phyloP scores from a whole-genome alignment of 768 basidiomycete species.

The Agaricus subrufescens region DNA sequence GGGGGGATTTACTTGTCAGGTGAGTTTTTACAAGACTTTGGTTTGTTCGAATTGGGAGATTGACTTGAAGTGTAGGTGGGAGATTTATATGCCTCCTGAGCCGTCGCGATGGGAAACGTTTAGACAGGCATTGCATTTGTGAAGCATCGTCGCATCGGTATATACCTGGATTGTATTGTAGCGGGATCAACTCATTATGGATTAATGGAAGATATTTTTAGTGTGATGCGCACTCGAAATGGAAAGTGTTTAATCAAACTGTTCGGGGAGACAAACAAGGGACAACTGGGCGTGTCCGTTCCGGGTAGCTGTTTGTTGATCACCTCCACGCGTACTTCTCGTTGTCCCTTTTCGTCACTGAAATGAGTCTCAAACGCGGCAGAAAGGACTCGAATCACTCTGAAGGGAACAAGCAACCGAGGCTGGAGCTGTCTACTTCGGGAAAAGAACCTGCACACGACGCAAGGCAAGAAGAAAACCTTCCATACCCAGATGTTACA shows the following conservation, averaged over 20 bases:
- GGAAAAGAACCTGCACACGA: background rate
- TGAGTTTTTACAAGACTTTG: conserved; percentile 23
- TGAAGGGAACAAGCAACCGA: background rate
- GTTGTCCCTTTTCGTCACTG: background rate
- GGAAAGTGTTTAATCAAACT: background rate
- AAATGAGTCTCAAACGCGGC: conserved; percentile 3
- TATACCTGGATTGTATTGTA: background rate
- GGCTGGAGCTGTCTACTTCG: background rate
- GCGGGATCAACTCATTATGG: background rate
- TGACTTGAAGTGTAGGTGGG: background rate
- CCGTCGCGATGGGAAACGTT: background rate
- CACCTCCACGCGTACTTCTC: conserved; percentile 1
- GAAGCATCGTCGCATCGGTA: background rate
- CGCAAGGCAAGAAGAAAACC: background rate
- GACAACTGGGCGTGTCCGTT: background rate
- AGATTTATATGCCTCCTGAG: conserved; percentile 3
- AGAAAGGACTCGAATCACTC: background rate
- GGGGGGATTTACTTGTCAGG: conserved; percentile 61
- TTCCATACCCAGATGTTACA: background rate
- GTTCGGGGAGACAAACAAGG: conserved; percentile 3
- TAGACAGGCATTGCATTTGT: background rate
- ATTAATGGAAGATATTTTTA: background rate
- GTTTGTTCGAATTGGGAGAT: background rate
- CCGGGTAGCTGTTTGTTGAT: background rate
- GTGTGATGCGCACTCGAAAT: background rate